Evolutionary conservation across 2,329 filamentous ascomycete species (phyloP).

Genomic region (Phaeomoniella chlamydospora): DNA sequence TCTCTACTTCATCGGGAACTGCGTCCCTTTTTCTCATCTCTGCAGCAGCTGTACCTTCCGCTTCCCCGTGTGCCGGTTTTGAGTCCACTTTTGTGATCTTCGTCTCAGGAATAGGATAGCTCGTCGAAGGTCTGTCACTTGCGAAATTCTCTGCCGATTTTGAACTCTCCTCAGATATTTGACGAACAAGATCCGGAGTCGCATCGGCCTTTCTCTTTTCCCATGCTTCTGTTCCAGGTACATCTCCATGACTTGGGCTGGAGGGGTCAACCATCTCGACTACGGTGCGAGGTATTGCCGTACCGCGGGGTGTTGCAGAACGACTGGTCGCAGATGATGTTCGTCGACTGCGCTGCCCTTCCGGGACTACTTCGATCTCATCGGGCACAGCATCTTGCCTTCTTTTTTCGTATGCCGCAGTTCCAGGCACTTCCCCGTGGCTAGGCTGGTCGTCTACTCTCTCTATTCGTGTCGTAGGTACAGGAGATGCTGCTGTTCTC

Average conservation of each 20-base stretch:
- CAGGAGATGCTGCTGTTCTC: slow-evolving; percentile 31
- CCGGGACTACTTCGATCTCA: slow-evolving; percentile 44
- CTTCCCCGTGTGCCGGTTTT: slow-evolving; percentile 18
- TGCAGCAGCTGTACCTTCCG: slow-evolving; percentile 21
- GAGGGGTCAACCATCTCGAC: slow-evolving; percentile 47
- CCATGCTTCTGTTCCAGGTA: slow-evolving; percentile 45
- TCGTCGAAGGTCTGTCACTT: slow-evolving; percentile 3
- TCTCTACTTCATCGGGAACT: slow-evolving; percentile 26
- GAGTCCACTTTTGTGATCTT: slow-evolving; percentile 28
- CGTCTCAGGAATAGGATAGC: slow-evolving; percentile 24
- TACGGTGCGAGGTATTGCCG: slow-evolving; percentile 41
- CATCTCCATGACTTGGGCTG: slow-evolving; percentile 42
- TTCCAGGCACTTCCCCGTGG: slow-evolving; percentile 49
- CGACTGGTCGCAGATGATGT: slow-evolving; percentile 20
- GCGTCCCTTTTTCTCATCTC: slow-evolving; percentile 25
- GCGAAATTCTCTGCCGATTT: slow-evolving; percentile 6
- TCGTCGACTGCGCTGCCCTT: slow-evolving; percentile 24
- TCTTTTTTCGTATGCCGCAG: slow-evolving; percentile 43
- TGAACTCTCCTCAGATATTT: slow-evolving; percentile 16
- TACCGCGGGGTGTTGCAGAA: slow-evolving; percentile 34
- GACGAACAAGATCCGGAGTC: slow-evolving; percentile 41
- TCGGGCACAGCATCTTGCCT: slow-evolving; percentile 47
- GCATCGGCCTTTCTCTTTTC: slow-evolving; percentile 43
- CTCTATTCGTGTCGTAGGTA: slow-evolving; percentile 49
- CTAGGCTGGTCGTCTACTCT: slow-evolving; percentile 43